These are phyloP conservation scores for Luvunga scandens DNA, from an alignment of 345 rosid species.

Conservation along the genomic window DNA sequence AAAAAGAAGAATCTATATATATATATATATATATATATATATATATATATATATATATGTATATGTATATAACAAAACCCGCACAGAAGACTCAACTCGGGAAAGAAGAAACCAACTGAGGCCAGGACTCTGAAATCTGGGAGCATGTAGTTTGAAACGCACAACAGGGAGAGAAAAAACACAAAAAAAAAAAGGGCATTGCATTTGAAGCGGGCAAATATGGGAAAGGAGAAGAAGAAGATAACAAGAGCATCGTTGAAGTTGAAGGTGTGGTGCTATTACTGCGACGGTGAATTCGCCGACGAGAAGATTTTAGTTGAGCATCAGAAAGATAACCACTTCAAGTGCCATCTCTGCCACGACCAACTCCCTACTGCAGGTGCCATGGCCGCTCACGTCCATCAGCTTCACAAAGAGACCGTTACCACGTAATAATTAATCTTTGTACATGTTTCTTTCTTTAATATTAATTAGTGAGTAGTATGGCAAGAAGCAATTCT, in stretches of 20 bases:
- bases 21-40: too few species aligned
- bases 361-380: constrained; percentile 97
- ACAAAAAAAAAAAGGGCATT: neutral
- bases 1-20: too few species aligned
- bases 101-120: too few species aligned
- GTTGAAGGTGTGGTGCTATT: constrained; percentile 95
- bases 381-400: constrained; percentile 97
- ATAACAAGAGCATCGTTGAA: constrained; percentile 55
- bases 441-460: neutral
- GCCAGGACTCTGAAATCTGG: too few species aligned
- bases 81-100: too few species aligned
- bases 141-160: too few species aligned
- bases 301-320: constrained; percentile 98
- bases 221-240: constrained; percentile 99
- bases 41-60: too few species aligned
- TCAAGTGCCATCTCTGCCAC: constrained; percentile 97
- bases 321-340: constrained; percentile 99
- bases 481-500: neutral
- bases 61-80: too few species aligned
- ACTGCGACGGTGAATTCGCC: constrained; percentile 97
- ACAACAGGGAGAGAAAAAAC: too few species aligned
- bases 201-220: constrained; percentile 11
- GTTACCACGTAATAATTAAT: constrained; percentile 69
- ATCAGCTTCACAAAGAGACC: constrained; percentile 95
- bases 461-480: neutral